Percentiles rank a stretch among this genome's conserved stretches.
Evolutionary conservation across 2,329 filamentous ascomycete genomes (phyloP).

Genomic region (Herpotrichia juniperi): DNA sequence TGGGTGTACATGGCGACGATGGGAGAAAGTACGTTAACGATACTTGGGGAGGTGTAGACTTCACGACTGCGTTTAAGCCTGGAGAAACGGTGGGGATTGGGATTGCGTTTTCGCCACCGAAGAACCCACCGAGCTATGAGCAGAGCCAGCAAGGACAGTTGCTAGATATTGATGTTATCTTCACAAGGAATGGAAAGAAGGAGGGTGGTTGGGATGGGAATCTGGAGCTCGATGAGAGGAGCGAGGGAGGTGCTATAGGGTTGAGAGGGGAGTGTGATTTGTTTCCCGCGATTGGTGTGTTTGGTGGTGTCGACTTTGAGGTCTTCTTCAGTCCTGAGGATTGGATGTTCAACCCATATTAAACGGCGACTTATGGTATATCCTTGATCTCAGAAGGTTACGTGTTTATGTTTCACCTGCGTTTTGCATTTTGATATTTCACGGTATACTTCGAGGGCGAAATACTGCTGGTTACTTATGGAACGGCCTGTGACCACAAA

Average conservation of each 20-base stretch:
- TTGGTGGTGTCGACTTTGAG: conserved; percentile 71
- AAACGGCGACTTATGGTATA: not conserved
- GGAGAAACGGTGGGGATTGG: conserved; percentile 75
- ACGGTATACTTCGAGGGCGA: no score
- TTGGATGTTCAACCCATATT: conserved; percentile 59
- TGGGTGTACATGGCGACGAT: conserved; percentile 82
- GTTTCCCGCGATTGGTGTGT: conserved; percentile 73
- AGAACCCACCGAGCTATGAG: conserved; percentile 42
- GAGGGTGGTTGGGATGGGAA: conserved; percentile 73
- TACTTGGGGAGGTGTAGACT: conserved; percentile 72
- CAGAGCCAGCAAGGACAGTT: conserved; percentile 25
- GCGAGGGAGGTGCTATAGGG: conserved; percentile 66
- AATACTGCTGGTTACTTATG: no score
- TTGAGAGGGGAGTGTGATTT: conserved; percentile 75
- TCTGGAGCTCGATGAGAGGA: conserved; percentile 73
- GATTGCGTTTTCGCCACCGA: conserved; percentile 62
- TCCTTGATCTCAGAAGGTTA: no score
- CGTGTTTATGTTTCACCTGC: no score
- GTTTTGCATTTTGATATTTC: no score
- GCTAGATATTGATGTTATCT: conserved; percentile 67
- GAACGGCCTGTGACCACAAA: no score
- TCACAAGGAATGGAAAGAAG: conserved; percentile 69
- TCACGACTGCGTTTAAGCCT: conserved; percentile 66
- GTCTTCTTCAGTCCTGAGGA: conserved; percentile 64
- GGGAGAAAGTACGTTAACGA: conserved; percentile 79